Conservation (phyloP, 257 asterid species). For the Vinca minor region DNA sequence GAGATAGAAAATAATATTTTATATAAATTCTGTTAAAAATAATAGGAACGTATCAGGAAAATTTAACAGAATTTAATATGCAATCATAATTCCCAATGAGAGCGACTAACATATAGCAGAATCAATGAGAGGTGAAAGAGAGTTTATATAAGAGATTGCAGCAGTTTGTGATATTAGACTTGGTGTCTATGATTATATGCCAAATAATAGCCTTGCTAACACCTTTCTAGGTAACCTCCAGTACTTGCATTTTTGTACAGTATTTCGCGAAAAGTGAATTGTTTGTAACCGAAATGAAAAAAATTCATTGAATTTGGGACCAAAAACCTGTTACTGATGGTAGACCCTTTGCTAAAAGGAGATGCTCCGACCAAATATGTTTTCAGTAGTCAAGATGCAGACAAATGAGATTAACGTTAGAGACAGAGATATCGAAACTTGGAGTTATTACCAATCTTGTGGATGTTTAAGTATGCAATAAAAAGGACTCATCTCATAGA, state of each 20-base stretch:
- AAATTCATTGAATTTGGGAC: slow-evolving; percentile 34
- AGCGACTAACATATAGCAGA: too few relatives aligned
- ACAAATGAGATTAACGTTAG: slow-evolving; percentile 29
- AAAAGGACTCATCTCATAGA: slow-evolving; percentile 30
- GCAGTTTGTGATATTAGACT: slow-evolving; percentile 58
- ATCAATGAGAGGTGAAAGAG: slow-evolving; percentile 68
- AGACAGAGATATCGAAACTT: slow-evolving; percentile 37
- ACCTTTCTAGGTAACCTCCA: slow-evolving; percentile 42
- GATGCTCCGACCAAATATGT: slow-evolving; percentile 56
- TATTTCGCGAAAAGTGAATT: too few relatives aligned
- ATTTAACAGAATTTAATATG: too few relatives aligned
- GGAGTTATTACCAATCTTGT: slow-evolving; percentile 58
- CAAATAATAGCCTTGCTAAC: slow-evolving; percentile 55
- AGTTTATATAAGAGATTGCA: slow-evolving; percentile 58
- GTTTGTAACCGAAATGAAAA: too few relatives aligned
- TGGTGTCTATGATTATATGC: slow-evolving; percentile 65
- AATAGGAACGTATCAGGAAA: too few relatives aligned
- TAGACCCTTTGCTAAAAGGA: slow-evolving; percentile 48
- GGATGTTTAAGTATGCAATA: slow-evolving; percentile 46
- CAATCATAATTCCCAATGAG: too few relatives aligned
- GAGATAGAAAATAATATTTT: too few relatives aligned
- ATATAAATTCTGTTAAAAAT: too few relatives aligned
- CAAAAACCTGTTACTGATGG: slow-evolving; percentile 28
- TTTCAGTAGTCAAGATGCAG: slow-evolving; percentile 51
- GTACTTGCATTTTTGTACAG: not conserved